Percentiles rank a stretch among this genome's conserved stretches.
These are phyloP conservation scores for Cornus florida DNA, from an alignment of 148 eudicot genomes.

Conservation along the genomic window DNA sequence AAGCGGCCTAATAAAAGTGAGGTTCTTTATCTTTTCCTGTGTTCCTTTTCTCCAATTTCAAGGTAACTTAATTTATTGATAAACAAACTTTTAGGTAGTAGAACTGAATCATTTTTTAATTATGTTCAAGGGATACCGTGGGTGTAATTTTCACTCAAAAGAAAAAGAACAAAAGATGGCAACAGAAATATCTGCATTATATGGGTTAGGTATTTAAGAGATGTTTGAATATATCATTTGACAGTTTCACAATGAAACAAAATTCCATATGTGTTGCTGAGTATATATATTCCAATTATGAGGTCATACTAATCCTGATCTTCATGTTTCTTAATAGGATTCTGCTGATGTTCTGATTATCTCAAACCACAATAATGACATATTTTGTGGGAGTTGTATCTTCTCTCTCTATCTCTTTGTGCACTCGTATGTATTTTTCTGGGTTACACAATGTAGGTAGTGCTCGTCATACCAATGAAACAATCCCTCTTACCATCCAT, in stretches of 20 bases:
- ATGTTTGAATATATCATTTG: neutral
- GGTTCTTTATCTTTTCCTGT: slow-evolving; percentile 7
- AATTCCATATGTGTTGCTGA: neutral
- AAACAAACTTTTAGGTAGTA: neutral
- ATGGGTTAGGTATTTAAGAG: neutral
- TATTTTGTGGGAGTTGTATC: too few relatives aligned
- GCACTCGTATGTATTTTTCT: too few relatives aligned
- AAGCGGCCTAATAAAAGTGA: slow-evolving; percentile 80
- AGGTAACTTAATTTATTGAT: neutral
- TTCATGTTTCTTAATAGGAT: neutral
- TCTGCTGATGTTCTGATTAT: neutral
- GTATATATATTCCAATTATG: neutral
- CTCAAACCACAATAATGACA: neutral
- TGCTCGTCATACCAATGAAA: too few relatives aligned
- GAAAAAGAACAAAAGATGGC: too few relatives aligned
- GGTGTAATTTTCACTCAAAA: too few relatives aligned
- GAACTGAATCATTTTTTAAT: neutral
- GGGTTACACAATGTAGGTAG: too few relatives aligned
- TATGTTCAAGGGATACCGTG: neutral
- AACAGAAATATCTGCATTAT: too few relatives aligned
- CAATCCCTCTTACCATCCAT: too few relatives aligned
- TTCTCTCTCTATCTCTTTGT: too few relatives aligned
- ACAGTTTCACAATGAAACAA: neutral
- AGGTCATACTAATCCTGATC: neutral
- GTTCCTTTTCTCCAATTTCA: neutral